phyloP scores from a whole-genome alignment of 345 rosid genomes.

The Eucalyptus sp. region DNA sequence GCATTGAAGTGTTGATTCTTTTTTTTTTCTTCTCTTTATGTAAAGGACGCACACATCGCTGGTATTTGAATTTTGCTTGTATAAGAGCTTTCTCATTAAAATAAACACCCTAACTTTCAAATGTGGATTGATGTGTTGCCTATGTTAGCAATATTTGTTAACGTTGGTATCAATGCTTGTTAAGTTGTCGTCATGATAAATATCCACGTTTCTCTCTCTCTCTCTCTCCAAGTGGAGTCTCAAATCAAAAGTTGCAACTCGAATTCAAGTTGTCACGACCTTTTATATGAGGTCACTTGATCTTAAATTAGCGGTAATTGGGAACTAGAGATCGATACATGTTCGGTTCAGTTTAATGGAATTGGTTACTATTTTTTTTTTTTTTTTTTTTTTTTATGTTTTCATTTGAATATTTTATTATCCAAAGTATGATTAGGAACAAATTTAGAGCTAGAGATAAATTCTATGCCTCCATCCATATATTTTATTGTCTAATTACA shows the following conservation, averaged over 20 bases:
- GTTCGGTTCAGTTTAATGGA: too few species aligned
- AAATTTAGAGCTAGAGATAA: too few species aligned
- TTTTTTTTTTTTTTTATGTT: too few species aligned
- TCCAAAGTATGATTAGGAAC: too few species aligned
- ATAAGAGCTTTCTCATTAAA: background rate
- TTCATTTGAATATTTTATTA: fast-evolving
- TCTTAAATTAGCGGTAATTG: fast-evolving
- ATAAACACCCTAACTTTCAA: background rate
- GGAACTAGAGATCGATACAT: fast-evolving
- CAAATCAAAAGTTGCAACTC: background rate
- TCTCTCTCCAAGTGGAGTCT: fast-evolving
- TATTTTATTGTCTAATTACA: too few species aligned
- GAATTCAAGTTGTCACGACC: fast-evolving
- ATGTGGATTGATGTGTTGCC: background rate
- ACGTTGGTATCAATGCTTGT: background rate
- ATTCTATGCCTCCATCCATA: too few species aligned
- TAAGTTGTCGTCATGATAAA: background rate
- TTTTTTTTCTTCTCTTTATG: too few species aligned
- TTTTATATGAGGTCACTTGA: background rate
- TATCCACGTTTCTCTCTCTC: fast-evolving
- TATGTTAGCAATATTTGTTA: background rate
- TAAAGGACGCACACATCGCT: too few species aligned
- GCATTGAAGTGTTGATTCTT: background rate
- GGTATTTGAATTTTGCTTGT: too few species aligned
- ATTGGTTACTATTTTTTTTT: too few species aligned